A percentile compares a stretch with the other conserved stretches of the same genome.
Evolutionary conservation across 495 filamentous ascomycete genomes (phyloP).

Genomic region (Podospora conica): DNA sequence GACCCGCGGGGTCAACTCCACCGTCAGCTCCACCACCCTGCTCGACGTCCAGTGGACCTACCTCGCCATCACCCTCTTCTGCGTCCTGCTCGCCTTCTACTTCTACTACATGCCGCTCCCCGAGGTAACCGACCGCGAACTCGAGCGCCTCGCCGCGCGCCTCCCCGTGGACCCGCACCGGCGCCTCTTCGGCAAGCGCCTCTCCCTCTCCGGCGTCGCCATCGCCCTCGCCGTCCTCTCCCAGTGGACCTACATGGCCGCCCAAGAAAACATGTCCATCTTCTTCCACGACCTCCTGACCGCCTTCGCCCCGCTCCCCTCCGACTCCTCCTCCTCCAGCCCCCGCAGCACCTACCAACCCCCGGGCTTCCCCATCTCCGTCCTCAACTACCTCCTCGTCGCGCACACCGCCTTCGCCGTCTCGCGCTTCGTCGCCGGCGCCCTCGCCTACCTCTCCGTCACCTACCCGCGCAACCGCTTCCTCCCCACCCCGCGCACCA

Average conservation of each 20-base stretch:
- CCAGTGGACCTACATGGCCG: constrained; percentile 69
- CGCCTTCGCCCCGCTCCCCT: constrained; percentile 16
- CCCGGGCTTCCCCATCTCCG: constrained; percentile 48
- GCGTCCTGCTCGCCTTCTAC: constrained; percentile 55
- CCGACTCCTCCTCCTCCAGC: constrained; percentile 8
- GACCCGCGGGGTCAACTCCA: constrained; percentile 10
- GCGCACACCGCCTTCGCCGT: constrained; percentile 43
- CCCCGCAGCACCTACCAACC: constrained; percentile 14
- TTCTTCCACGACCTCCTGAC: constrained; percentile 52
- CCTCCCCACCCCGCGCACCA: constrained; percentile 45
- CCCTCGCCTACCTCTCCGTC: constrained; percentile 47
- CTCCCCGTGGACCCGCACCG: constrained; percentile 38
- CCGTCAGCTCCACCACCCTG: constrained; percentile 27
- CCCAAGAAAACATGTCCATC: constrained; percentile 63
- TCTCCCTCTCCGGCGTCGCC: constrained; percentile 35
- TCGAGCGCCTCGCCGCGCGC: constrained; percentile 37
- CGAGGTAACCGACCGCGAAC: constrained; percentile 46
- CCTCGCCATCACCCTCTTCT: constrained; percentile 65
- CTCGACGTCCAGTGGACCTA: constrained; percentile 76
- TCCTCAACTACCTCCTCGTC: constrained; percentile 45
- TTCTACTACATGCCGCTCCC: constrained; percentile 54
- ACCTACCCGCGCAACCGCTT: constrained; percentile 31
- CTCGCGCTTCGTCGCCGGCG: constrained; percentile 42
- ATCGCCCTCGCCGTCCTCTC: constrained; percentile 59
- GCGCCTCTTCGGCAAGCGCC: constrained; percentile 24